Evolutionary conservation across 352 stramenopile genomes (phyloP), one percentile per base, ranked within the genome.

Genomic region (Pseudoperonospora humuli): DNA sequence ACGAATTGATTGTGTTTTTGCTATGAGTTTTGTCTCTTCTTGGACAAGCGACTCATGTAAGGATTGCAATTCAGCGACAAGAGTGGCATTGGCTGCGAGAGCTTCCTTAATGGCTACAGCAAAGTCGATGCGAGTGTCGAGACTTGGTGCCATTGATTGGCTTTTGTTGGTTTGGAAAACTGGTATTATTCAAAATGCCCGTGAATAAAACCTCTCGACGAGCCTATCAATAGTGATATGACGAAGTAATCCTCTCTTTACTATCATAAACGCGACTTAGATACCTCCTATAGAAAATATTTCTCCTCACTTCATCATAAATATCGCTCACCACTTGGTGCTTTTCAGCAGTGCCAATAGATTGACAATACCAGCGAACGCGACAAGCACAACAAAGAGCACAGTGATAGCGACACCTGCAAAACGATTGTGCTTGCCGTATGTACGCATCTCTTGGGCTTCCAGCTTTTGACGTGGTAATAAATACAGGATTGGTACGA

Each of bases 401-500:
- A 51, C 19, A 5, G 44, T 36, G 24, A 84, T 58, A 15, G 50
- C 50, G 7, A 82, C 44, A 9, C 67, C 67, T 21, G 64, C 70
- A 0, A 45, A 29, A 26, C 62, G 68, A 47, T 50, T 79, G 49
- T 58, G 70, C 8, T 64, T 54, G 15, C 71, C 68, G 39, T 80
- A 78, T 15, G 66, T 70, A 28, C 66, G 71, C 63, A 80, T 76
- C 45, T 81, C 64, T 45, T 81, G 71, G 1, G 69, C 68, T 15
- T 84, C 69, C 7, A 80, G 57, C 61, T 80, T 82, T 57, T 84
- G 67, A 13, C 60, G 53, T 26, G 71, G 71, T 39, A 79, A 75
- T 71, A 84, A 75, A 75, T 77, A 79, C 23, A 79, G 38, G 35
- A 81, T 81, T 19, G 71, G 68, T 35, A 65, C 36, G 35, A 84